These are phyloP conservation scores for Dittrichia graveolens DNA, from an alignment of 129 eudicot species.

Conservation along the genomic window DNA sequence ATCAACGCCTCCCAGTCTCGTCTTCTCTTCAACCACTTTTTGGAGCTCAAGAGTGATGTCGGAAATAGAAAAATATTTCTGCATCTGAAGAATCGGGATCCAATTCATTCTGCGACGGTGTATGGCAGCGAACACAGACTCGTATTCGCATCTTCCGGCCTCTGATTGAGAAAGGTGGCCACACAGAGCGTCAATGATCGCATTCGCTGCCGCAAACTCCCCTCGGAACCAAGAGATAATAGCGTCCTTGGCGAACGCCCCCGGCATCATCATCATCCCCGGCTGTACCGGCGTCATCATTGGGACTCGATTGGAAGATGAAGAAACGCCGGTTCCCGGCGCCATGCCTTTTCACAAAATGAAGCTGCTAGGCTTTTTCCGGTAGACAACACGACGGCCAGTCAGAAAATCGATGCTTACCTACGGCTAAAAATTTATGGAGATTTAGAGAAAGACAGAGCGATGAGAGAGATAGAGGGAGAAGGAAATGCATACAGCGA, in stretches of 20 bases:
- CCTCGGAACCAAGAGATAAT: slow-evolving; percentile 90
- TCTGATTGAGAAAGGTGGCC: slow-evolving; percentile 63
- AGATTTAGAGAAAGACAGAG: slow-evolving; percentile 25
- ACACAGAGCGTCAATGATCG: slow-evolving; percentile 91
- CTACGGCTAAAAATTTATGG: slow-evolving; percentile 8
- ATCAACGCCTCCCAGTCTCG: not conserved
- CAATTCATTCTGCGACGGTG: slow-evolving; percentile 82
- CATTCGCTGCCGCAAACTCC: slow-evolving; percentile 99
- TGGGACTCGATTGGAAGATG: slow-evolving; percentile 51
- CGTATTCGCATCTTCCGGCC: slow-evolving; percentile 47
- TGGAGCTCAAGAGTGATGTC: slow-evolving; percentile 73
- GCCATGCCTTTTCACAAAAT: slow-evolving; percentile 45
- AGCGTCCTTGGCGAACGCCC: slow-evolving; percentile 68
- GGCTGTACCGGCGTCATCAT: slow-evolving; percentile 38
- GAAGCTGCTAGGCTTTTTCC: not conserved
- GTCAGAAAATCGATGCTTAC: not conserved
- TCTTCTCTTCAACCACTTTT: slow-evolving; percentile 47
- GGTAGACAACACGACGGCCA: not conserved
- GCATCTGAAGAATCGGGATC: slow-evolving; percentile 98
- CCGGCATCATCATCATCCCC: slow-evolving; percentile 39
- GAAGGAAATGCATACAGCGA: slow-evolving; percentile 16
- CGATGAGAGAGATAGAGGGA: not conserved
- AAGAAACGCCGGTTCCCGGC: slow-evolving; percentile 67
- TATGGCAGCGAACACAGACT: slow-evolving; percentile 72
- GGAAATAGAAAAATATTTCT: slow-evolving; percentile 78